phyloP scores from a whole-genome alignment of 2,329 filamentous ascomycete genomes.

The Aspergillus aculeatinus region DNA sequence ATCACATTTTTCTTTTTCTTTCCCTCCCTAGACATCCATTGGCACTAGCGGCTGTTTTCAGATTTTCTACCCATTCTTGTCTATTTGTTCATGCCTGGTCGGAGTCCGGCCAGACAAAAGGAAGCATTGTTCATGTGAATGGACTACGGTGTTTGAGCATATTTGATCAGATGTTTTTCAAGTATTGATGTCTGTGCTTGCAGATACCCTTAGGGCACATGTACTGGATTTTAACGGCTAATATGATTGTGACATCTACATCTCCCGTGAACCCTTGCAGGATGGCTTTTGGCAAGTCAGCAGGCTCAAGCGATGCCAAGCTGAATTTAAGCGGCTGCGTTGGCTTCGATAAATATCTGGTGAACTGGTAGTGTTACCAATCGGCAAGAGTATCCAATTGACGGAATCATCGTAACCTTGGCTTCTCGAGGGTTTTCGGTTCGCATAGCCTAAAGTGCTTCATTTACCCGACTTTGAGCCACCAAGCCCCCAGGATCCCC shows the following conservation, averaged over 20 bases:
- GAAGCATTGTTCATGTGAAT: slow-evolving; percentile 13
- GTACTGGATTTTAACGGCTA: slow-evolving; percentile 19
- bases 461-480: not conserved
- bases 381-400: not conserved
- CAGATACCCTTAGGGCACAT: slow-evolving; percentile 26
- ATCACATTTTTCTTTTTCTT: slow-evolving; percentile 1
- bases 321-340: not conserved
- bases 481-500: not conserved
- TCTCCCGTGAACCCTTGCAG: not conserved
- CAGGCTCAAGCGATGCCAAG: not conserved
- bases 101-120: not conserved
- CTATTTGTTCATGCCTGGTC: not conserved
- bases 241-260: not conserved
- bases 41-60: slow-evolving; percentile 4
- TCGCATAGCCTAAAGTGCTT: not conserved
- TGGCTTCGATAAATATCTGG: not conserved
- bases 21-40: not conserved
- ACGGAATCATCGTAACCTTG: not conserved
- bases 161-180: slow-evolving; percentile 13
- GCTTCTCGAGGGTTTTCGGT: not conserved
- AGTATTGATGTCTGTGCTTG: slow-evolving; percentile 22
- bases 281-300: not conserved
- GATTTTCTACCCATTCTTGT: not conserved
- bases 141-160: slow-evolving; percentile 8
- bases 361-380: not conserved